Base-by-base conservation (phyloP, 2,329 filamentous ascomycete species). In the Xylaria sp. region DNA sequence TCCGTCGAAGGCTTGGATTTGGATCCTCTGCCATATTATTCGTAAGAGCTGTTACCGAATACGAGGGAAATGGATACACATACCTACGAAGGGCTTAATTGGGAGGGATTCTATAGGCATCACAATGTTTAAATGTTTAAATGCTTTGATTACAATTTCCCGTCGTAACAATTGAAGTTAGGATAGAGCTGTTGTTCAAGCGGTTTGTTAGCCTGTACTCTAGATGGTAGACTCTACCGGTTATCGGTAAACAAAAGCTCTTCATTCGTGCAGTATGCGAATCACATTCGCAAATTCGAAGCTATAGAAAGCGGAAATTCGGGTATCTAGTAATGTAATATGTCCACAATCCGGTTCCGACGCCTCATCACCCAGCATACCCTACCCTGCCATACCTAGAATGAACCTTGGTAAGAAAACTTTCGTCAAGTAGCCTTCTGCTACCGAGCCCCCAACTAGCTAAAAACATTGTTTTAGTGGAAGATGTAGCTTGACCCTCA, bases 1-100 rank as follows among this genome's bases (percentile, higher is more conserved):
- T 83, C 79, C 0, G 86, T 89, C 3, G 76, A 83, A 52, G 87
- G 86, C 0, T 70, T 89, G 63, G 81, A 87, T 68, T 65, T 88
- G 37, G 80, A 81, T 68, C 85, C 85, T 29, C 73, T 87, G 60
- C 84, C 85, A 0, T 87, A 86, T 54, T 75, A 68, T 11, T 4
- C 29, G 6, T 64, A 59, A 15, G 27, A 17, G 13, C 3, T 23
- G 23, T 10, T 3, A 15, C 9, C 6, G 15, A 37, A 17, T 4
- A 31, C 15, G 9, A 44, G 23, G 21, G 5, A 31, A 8, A 17
- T 7, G 15, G 25, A 37, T 19, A 17, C 25, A 27, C 35, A 17
- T 33, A 48, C 35, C 53, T 35, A 47, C 13, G 11, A 7, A 33
- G 48, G 13, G 15, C n/a, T 35, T 21, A 37, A 35, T 19, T 46